These are phyloP conservation scores for Leccinum barrowsii DNA, from an alignment of 768 basidiomycete species.

Conservation along the genomic window DNA sequence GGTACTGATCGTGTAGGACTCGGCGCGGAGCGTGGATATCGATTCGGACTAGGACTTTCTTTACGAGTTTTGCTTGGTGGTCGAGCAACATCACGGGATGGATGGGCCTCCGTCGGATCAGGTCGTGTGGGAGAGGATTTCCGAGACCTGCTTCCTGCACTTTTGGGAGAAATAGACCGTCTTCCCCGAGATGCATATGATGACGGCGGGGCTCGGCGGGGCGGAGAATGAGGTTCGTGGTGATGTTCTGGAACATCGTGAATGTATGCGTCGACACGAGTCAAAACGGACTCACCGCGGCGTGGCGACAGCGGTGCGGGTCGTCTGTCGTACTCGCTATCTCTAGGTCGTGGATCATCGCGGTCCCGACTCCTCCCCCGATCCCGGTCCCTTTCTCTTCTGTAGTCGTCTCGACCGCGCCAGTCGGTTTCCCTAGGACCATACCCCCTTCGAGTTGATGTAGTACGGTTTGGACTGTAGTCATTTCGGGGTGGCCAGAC, in stretches of 20 bases:
- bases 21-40: neutral
- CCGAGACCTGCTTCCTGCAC: conserved; percentile 20
- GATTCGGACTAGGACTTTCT: conserved; percentile 15
- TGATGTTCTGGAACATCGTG: conserved; percentile 14
- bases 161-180: conserved; percentile 22
- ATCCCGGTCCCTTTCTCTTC: conserved; percentile 14
- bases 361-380: conserved; percentile 23
- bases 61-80: conserved; percentile 11
- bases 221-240: conserved; percentile 2
- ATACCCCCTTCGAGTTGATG: conserved; percentile 14
- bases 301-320: conserved; percentile 21
- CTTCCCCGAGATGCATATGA: conserved; percentile 15
- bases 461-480: conserved; percentile 16
- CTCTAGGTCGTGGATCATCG: conserved; percentile 17
- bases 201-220: conserved; percentile 15
- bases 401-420: conserved; percentile 23
- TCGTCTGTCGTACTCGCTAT: conserved; percentile 22
- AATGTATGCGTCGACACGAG: neutral
- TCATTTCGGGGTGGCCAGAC: conserved; percentile 15
- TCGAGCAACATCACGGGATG: conserved; percentile 11
- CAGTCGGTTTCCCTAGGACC: conserved; percentile 14
- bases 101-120: conserved; percentile 10
- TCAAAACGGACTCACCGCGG: conserved; percentile 18
- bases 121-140: conserved; percentile 18
- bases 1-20: conserved; percentile 12